phyloP scores from a whole-genome alignment of 2,329 filamentous ascomycete genomes.

The Cytospora paraplurivora region DNA sequence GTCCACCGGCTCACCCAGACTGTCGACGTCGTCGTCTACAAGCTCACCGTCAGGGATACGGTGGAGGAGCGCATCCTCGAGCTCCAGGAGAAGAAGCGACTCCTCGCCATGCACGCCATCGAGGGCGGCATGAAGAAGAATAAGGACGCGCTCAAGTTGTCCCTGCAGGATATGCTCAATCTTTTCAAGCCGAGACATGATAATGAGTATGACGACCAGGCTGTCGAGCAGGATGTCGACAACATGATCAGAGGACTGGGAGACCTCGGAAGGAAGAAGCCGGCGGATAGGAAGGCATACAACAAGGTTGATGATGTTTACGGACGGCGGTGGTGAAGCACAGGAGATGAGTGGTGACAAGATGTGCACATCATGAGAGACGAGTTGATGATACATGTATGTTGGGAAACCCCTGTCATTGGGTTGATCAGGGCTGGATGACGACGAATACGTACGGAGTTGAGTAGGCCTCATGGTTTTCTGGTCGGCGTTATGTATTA shows the following conservation, averaged over 20 bases:
- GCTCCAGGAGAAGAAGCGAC: conserved; percentile 89
- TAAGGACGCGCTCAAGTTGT: conserved; percentile 76
- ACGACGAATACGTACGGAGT: not conserved
- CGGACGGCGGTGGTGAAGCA: conserved; percentile 45
- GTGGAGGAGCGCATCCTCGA: conserved; percentile 96
- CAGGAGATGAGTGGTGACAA: not conserved
- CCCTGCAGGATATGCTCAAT: conserved; percentile 89
- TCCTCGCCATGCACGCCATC: conserved; percentile 88
- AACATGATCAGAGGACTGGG: conserved; percentile 24
- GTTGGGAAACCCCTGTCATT: not conserved
- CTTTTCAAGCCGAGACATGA: conserved; percentile 68
- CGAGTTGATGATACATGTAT: conserved; percentile 8
- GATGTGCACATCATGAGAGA: not conserved
- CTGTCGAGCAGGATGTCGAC: conserved; percentile 32
- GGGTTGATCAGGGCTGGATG: not conserved
- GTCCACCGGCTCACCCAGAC: conserved; percentile 98
- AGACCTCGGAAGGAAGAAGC: conserved; percentile 32
- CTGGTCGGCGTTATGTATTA: not conserved
- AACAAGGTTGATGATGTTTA: conserved; percentile 44
- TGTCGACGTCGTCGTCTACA: conserved; percentile 91
- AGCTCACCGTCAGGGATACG: conserved; percentile 80
- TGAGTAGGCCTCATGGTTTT: not conserved
- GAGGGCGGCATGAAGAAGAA: conserved; percentile 71
- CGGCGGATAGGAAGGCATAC: conserved; percentile 34
- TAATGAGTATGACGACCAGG: conserved; percentile 35